These are phyloP conservation scores for Alternaria angustiovoidea DNA, from an alignment of 2,329 filamentous ascomycete species.

Conservation along the genomic window DNA sequence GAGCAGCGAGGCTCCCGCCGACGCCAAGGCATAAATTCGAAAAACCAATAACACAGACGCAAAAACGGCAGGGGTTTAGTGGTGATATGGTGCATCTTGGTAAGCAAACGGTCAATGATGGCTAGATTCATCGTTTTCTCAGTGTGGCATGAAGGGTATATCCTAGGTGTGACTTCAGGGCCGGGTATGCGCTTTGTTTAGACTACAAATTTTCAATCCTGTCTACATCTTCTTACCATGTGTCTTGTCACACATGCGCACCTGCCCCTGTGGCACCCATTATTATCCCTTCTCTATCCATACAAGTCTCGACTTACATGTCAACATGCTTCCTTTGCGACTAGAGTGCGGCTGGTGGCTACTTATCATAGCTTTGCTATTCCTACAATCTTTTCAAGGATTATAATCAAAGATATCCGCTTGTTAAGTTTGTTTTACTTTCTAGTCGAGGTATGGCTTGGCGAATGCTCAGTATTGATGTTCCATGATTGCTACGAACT, in stretches of 20 bases:
- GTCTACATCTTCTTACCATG: constrained; percentile 34
- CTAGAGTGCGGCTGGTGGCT: neutral
- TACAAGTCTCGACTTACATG: neutral
- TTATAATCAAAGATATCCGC: constrained; percentile 1
- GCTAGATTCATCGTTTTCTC: constrained; percentile 40
- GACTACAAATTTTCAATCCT: constrained; percentile 50
- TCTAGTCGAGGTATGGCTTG: neutral
- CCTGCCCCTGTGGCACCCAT: neutral
- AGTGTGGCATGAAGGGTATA: constrained; percentile 39
- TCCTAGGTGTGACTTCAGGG: constrained; percentile 41
- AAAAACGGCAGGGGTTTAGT: constrained; percentile 42
- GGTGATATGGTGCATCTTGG: constrained; percentile 46
- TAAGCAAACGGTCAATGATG: constrained; percentile 39
- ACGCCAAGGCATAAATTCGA: constrained; percentile 66
- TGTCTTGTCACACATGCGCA: constrained; percentile 3
- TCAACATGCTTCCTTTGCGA: neutral
- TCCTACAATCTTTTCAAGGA: constrained; percentile 1
- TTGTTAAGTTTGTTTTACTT: neutral
- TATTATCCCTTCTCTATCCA: neutral
- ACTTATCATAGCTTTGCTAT: neutral
- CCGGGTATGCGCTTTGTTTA: constrained; percentile 45
- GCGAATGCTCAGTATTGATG: neutral
- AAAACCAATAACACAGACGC: constrained; percentile 34
- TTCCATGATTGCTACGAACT: neutral
- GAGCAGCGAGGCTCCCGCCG: constrained; percentile 57